Conservation (phyloP, 495 filamentous ascomycete species). For the Talaromyces wortmannii region DNA sequence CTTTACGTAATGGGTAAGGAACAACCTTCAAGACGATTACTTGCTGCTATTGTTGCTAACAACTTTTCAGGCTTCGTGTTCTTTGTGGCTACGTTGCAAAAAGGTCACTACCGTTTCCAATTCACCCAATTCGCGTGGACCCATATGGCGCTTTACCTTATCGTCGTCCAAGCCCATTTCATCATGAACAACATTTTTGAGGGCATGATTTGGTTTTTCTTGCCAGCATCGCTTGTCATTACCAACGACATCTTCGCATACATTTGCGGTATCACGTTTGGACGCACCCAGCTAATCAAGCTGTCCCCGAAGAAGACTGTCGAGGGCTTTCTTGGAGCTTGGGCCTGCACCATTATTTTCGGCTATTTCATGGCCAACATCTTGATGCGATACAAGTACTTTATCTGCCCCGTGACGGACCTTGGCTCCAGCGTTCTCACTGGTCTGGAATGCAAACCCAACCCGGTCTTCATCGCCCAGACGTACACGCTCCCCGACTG, state of each 20-base stretch:
- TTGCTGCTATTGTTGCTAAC: constrained; percentile 1
- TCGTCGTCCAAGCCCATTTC: constrained; percentile 97
- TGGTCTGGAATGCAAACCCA: constrained; percentile 86
- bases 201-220: constrained; percentile 99
- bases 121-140: constrained; percentile 99
- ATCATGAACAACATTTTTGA: constrained; percentile 99
- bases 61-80: constrained; percentile 79
- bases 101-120: constrained; percentile 94
- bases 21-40: background rate
- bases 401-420: constrained; percentile 96
- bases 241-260: constrained; percentile 99
- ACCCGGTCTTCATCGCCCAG: constrained; percentile 81
- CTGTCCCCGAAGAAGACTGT: constrained; percentile 99
- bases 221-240: constrained; percentile 91
- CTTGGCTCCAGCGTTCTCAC: constrained; percentile 88
- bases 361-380: constrained; percentile 78
- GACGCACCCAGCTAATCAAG: constrained; percentile 94
- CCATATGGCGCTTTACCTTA: constrained; percentile 97
- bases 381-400: constrained; percentile 90
- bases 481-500: constrained; percentile 73
- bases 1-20: constrained; percentile 89
- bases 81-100: constrained; percentile 93
- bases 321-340: constrained; percentile 95
- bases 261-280: constrained; percentile 94
- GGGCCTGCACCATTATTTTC: constrained; percentile 88